Evolutionary conservation across 192 early-diverging fungal genomes (phyloP).

Genomic region (Bifiguratus adelaidae): DNA sequence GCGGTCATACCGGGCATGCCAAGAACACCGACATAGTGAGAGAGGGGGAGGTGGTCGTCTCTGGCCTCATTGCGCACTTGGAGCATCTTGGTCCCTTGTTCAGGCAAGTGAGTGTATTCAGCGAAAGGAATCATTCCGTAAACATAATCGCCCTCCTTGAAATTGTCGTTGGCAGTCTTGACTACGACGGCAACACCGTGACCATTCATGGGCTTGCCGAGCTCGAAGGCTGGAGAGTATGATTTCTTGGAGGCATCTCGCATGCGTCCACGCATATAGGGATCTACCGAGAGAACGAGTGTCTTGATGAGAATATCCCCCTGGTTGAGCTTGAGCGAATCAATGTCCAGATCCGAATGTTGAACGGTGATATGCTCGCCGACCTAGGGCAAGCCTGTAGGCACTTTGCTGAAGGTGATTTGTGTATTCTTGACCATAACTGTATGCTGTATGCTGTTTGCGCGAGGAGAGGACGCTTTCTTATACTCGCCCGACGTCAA

Average conservation of each 20-base stretch:
- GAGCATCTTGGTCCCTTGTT: conserved; percentile 8
- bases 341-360: conserved; percentile 29
- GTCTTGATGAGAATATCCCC: conserved; percentile 42
- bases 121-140: conserved; percentile 47
- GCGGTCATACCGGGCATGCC: conserved; percentile 82
- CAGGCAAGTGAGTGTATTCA: conserved; percentile 34
- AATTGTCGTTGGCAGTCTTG: conserved; percentile 45
- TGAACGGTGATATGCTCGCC: conserved; percentile 37
- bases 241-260: conserved; percentile 19
- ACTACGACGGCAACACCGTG: conserved; percentile 53
- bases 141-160: conserved; percentile 53
- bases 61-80: conserved; percentile 24
- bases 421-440: no score
- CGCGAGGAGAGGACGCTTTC: no score
- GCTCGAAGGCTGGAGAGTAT: conserved; percentile 32
- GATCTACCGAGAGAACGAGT: conserved; percentile 63
- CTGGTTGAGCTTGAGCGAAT: conserved; percentile 24
- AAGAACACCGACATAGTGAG: conserved; percentile 49
- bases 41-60: conserved; percentile 33
- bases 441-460: no score
- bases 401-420: conserved; percentile 21
- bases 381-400: conserved; percentile 16
- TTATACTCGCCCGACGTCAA: no score
- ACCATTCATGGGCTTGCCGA: conserved; percentile 52
- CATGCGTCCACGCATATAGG: conserved; percentile 69